Evolutionary conservation across 345 rosid species (phyloP), one percentile per base, ranked within the genome.

Genomic region (Populus tremula): DNA sequence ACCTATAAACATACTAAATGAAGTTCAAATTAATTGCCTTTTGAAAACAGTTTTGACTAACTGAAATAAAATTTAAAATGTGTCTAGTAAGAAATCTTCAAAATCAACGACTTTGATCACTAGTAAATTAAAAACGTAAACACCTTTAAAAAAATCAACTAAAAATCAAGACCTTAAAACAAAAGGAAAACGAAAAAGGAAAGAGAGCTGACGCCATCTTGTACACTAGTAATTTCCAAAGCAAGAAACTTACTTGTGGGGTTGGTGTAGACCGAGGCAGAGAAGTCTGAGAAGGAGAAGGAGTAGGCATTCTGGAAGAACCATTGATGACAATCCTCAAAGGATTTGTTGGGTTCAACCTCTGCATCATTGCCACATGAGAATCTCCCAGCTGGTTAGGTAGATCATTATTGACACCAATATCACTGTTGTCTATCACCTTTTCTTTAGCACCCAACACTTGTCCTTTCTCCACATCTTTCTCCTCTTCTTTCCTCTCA

Each of bases 311-410:
- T 86, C 98, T 87, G 49, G 88, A 76, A 54, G 84, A 68, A 23
- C 88, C 85, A 84, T 89, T 88, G 65, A 85, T 68, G 35, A 74
- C 91, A 77, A 93, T 76, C 76, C 97, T 85, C 64, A 96, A 86
- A 80, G 99, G 98, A 83, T 93, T 96, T 50, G 94, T 90, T 18
- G 90, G 93, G 80, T 92, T 91, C 61, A 96, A 76, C 68, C 88
- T 90, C 64, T 83, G 94, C 88, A 96, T 71, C 91, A 88, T 87
- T 41, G 96, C 80, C 31, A 71, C 72, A n/a, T 76, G 84, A 80
- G 74, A 81, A 53, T 82, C 87, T 5, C 82, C 71, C 49, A 54
- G 73, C 8, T 62, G 77, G 14, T 56, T 73, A 50, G 36, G 75
- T 29, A 45, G 21, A 74, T 17, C 38, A 25, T 31, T 16, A 41